These are phyloP conservation scores for Puccinia coronata DNA, from an alignment of 1,284 basidiomycete genomes.

Conservation along the genomic window DNA sequence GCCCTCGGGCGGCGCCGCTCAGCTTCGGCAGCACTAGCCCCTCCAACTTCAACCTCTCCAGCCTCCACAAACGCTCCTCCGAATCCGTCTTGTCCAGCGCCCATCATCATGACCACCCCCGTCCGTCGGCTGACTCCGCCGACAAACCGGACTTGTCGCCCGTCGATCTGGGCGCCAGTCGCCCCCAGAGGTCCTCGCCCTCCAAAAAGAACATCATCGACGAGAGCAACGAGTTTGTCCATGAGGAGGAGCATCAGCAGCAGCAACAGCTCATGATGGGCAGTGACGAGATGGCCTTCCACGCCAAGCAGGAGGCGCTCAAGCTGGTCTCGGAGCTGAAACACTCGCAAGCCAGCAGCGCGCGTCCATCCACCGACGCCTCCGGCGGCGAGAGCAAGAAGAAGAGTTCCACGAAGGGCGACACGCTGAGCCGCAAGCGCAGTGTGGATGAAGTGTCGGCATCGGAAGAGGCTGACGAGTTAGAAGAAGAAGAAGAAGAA, in stretches of 20 bases:
- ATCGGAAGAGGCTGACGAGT: not conserved
- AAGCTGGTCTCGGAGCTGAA: constrained; percentile 20
- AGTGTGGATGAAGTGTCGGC: constrained; percentile 5
- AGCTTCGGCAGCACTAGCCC: constrained; percentile 42
- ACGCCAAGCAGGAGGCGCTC: constrained; percentile 37
- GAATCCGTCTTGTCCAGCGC: not conserved
- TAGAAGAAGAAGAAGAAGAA: not conserved
- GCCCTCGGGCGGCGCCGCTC: constrained; percentile 7
- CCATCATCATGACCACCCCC: not conserved
- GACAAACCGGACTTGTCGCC: not conserved
- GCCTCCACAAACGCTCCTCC: not conserved
- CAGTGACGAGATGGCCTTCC: constrained; percentile 18
- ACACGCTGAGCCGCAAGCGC: not conserved
- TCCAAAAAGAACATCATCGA: not conserved
- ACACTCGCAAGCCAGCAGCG: not conserved
- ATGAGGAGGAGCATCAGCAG: not conserved
- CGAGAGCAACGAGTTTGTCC: no score
- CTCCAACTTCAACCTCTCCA: constrained; percentile 23
- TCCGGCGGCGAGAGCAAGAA: not conserved
- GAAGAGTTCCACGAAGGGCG: not conserved
- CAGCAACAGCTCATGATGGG: constrained; percentile 12
- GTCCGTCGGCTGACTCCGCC: no score
- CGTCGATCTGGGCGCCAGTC: not conserved
- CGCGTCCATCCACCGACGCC: not conserved
- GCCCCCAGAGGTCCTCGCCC: not conserved